Evolutionary conservation across 108 stramenopile species (phyloP).

Genomic region (Aurantiochytrium sp.): DNA sequence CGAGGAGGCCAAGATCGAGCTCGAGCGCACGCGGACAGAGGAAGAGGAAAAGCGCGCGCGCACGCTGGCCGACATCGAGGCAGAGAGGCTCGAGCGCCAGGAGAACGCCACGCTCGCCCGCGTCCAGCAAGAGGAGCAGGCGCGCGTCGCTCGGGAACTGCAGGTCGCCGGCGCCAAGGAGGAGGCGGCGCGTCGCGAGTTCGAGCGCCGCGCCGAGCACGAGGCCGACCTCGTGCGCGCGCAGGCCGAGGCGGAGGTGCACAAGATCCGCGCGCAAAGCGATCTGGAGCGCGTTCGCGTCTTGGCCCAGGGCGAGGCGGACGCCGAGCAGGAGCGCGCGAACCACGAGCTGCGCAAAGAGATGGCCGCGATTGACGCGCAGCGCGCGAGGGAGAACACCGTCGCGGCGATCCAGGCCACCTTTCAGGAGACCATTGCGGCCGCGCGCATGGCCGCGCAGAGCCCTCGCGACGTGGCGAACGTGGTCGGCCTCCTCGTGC

Average conservation of each 20-base stretch:
- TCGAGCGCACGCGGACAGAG: constrained; percentile 84
- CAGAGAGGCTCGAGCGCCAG: neutral
- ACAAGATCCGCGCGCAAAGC: neutral
- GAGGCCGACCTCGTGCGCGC: neutral
- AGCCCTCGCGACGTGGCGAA: constrained; percentile 86
- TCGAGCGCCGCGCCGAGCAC: neutral
- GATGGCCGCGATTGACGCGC: constrained; percentile 74
- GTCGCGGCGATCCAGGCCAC: constrained; percentile 84
- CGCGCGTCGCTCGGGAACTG: neutral
- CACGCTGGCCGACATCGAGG: neutral
- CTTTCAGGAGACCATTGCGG: constrained; percentile 77
- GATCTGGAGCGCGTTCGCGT: constrained; percentile 72
- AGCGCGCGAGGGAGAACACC: constrained; percentile 81
- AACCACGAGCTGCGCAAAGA: constrained; percentile 92
- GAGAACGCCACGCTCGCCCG: constrained; percentile 19
- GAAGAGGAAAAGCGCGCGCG: constrained; percentile 68
- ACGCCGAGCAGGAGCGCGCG: constrained; percentile 85
- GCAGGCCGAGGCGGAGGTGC: neutral
- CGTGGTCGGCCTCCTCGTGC: constrained; percentile 81
- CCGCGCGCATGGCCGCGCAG: constrained; percentile 70
- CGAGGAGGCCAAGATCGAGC: constrained; percentile 49
- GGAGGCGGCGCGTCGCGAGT: neutral
- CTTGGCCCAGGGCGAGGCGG: constrained; percentile 85
- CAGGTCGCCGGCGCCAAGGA: neutral
- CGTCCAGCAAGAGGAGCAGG: neutral